A percentile compares a stretch with the other conserved stretches of the same genome.
These are phyloP conservation scores for Phytopythium cucurbitacearum DNA, from an alignment of 352 stramenopile genomes.

Conservation along the genomic window DNA sequence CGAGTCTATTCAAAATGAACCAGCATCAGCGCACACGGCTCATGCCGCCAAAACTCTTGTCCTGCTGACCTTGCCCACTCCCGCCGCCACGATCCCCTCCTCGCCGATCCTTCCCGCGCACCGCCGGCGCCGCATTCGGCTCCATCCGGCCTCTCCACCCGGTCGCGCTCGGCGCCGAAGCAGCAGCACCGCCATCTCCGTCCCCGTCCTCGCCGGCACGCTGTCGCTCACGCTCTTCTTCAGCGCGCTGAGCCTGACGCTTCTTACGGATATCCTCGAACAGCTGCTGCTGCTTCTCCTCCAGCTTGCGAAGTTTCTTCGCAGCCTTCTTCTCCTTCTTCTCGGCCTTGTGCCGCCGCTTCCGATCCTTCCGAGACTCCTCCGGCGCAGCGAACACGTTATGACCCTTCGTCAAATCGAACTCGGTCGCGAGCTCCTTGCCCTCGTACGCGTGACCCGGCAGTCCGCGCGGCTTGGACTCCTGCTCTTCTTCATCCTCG, in stretches of 20 bases:
- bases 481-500: conserved; percentile 16
- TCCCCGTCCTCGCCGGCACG: conserved; percentile 14
- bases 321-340: conserved; percentile 49
- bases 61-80: conserved; percentile 11
- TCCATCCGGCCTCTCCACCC: conserved; percentile 67
- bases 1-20: background rate
- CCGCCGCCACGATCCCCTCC: conserved; percentile 5
- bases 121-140: conserved; percentile 20
- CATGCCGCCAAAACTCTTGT: conserved; percentile 57
- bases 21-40: conserved; percentile 52
- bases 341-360: conserved; percentile 49
- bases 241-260: conserved; percentile 22
- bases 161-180: conserved; percentile 33
- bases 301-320: conserved; percentile 45
- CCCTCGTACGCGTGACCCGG: conserved; percentile 87
- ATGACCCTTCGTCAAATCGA: conserved; percentile 71
- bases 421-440: conserved; percentile 71
- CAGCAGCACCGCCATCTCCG: conserved; percentile 4
- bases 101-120: conserved; percentile 6
- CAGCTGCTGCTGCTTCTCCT: conserved; percentile 46
- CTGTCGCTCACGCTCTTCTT: conserved; percentile 27
- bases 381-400: conserved; percentile 77
- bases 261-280: conserved; percentile 48
- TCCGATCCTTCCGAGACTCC: conserved; percentile 52
- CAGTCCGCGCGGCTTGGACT: conserved; percentile 28